These are phyloP conservation scores for Suillus subaureus DNA, from an alignment of 768 basidiomycete species.

Conservation along the genomic window DNA sequence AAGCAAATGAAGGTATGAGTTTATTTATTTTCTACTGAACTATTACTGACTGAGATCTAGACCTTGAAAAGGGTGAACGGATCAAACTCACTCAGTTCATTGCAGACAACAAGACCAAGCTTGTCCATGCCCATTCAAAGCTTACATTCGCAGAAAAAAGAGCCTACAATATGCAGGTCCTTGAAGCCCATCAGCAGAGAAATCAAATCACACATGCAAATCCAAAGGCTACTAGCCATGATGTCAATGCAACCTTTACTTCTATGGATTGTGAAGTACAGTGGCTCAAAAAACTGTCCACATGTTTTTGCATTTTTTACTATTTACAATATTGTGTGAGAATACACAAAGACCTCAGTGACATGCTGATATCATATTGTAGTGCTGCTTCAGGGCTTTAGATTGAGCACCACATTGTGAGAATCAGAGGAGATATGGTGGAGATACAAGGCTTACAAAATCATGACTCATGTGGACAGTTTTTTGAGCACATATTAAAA, in stretches of 20 bases:
- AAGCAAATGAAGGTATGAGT: not conserved
- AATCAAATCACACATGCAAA: not conserved
- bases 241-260: not conserved
- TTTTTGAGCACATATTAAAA: too few relatives aligned
- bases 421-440: too few relatives aligned
- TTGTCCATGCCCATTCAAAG: not conserved
- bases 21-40: not conserved
- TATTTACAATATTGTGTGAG: too few relatives aligned
- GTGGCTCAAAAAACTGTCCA: too few relatives aligned
- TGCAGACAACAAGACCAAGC: not conserved
- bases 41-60: not conserved
- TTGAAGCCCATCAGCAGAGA: not conserved
- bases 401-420: too few relatives aligned
- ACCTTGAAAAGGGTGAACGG: not conserved
- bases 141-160: not conserved
- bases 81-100: not conserved
- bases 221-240: not conserved
- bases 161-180: not conserved
- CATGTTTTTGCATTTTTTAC: too few relatives aligned
- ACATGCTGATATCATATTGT: too few relatives aligned
- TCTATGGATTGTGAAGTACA: slow-evolving; percentile 3
- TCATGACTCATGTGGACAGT: too few relatives aligned
- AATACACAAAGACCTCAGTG: too few relatives aligned
- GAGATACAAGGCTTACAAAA: too few relatives aligned
- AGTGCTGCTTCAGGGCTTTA: too few relatives aligned